Percentiles rank a stretch among this genome's conserved stretches.
Conservation (phyloP, 1,139 yeast genomes). For the Sugiyamaella xylanicola region DNA sequence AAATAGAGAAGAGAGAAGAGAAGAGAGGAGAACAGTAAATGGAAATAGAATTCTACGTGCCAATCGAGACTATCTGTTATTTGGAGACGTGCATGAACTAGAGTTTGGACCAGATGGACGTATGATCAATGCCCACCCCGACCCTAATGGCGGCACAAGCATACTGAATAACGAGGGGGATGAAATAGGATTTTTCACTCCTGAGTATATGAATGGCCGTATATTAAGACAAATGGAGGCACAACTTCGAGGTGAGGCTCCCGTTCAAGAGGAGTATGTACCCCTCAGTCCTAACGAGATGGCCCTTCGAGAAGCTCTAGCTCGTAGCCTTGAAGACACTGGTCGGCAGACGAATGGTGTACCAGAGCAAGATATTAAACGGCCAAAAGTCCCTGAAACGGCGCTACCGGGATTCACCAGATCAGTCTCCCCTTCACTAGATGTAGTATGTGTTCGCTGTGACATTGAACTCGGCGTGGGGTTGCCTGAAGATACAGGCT, state of each 20-base stretch:
- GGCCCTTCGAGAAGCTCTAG: constrained; percentile 13
- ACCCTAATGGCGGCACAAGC: not conserved
- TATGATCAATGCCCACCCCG: not conserved
- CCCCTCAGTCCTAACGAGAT: constrained; percentile 3
- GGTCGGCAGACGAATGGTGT: constrained; percentile 2
- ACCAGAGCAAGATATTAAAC: constrained; percentile 21
- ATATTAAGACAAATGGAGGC: not conserved
- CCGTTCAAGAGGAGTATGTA: not conserved
- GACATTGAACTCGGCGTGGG: constrained; percentile 73
- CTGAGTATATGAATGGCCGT: not conserved
- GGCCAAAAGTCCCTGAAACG: constrained; percentile 25
- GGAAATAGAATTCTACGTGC: too few relatives aligned
- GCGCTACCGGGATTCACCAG: constrained; percentile 34
- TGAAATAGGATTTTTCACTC: not conserved
- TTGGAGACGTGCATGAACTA: not conserved
- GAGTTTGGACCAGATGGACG: not conserved
- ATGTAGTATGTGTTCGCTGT: constrained; percentile 64
- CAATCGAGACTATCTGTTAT: constrained; percentile 1
- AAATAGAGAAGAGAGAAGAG: too few relatives aligned
- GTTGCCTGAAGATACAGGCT: constrained; percentile 47
- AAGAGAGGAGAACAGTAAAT: too few relatives aligned
- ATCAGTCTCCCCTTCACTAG: constrained; percentile 16
- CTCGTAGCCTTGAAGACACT: constrained; percentile 18
- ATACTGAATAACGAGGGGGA: not conserved
- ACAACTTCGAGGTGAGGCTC: not conserved